Conservation (phyloP, 768 basidiomycete genomes). For the Obba rivulosa region DNA sequence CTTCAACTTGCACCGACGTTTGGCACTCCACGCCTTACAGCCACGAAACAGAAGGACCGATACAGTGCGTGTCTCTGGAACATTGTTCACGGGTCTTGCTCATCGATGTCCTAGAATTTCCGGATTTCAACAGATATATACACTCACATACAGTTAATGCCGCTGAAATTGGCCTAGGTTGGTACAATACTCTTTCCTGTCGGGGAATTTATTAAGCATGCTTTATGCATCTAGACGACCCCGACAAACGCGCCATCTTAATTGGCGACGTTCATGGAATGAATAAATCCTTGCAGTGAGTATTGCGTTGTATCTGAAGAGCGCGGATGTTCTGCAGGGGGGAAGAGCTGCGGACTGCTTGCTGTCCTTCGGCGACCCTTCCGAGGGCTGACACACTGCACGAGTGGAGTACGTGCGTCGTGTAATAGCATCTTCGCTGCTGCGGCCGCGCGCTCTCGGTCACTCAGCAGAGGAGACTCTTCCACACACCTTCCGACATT, state of each 20-base stretch:
- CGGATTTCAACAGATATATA: conserved; percentile 53
- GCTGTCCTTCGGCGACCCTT: too few relatives aligned
- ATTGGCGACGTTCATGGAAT: conserved; percentile 91
- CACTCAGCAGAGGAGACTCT: too few relatives aligned
- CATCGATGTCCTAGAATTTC: conserved; percentile 28
- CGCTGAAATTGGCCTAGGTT: conserved; percentile 53
- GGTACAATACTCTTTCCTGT: background rate
- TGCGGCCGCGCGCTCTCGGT: too few relatives aligned
- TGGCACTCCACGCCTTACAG: conserved; percentile 7
- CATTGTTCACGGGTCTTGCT: conserved; percentile 2
- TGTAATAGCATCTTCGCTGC: too few relatives aligned
- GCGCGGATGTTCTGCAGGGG: too few relatives aligned
- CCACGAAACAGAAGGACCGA: conserved; percentile 9
- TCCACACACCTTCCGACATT: too few relatives aligned
- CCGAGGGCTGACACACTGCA: too few relatives aligned
- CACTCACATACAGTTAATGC: conserved; percentile 36
- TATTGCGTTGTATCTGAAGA: too few relatives aligned
- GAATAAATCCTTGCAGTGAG: conserved; percentile 61
- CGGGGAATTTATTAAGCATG: background rate
- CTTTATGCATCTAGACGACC: conserved; percentile 35
- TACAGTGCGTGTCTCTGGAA: conserved; percentile 4
- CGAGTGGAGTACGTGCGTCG: too few relatives aligned
- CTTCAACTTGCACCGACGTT: conserved; percentile 14
- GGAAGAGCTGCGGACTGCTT: too few relatives aligned
- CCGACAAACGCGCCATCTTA: conserved; percentile 56